Percentiles rank a stretch among this genome's conserved stretches.
Evolutionary conservation across 805 yeast species (phyloP).

Genomic region (Kluyveromyces wickerhamii): DNA sequence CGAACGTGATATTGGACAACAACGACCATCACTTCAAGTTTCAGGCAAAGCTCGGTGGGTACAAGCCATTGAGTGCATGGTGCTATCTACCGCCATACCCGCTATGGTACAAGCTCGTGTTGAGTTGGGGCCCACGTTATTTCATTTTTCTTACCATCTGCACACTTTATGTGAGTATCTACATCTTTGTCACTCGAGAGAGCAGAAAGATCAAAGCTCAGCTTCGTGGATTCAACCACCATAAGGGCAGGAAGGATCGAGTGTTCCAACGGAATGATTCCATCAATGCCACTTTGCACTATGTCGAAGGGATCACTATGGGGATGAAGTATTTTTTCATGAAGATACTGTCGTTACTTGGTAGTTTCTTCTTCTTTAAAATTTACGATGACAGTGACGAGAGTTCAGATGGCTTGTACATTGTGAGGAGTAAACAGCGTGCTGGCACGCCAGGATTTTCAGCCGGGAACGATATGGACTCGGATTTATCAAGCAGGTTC

Average conservation of each 20-base stretch:
- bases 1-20: conserved; percentile 21
- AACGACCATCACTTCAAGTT: conserved; percentile 15
- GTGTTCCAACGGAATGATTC: neutral
- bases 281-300: neutral
- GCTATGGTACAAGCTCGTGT: conserved; percentile 60
- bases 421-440: neutral
- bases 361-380: conserved; percentile 17
- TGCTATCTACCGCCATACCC: conserved; percentile 72
- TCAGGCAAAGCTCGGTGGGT: conserved; percentile 38
- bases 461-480: neutral
- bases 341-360: conserved; percentile 10
- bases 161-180: conserved; percentile 59
- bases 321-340: conserved; percentile 2
- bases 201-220: conserved; percentile 42
- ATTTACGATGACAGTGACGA: conserved; percentile 16
- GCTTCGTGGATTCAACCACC: conserved; percentile 22
- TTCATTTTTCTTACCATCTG: conserved; percentile 55
- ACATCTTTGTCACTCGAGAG: conserved; percentile 61
- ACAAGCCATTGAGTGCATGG: conserved; percentile 60
- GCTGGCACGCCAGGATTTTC: conserved; percentile 2
- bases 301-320: neutral
- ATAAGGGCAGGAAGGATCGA: conserved; percentile 3
- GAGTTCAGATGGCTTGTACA: conserved; percentile 1
- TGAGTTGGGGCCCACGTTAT: conserved; percentile 81
- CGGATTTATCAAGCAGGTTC: conserved; percentile 1